Conservation (phyloP, 495 filamentous ascomycete species). For the Neurospora sp. region DNA sequence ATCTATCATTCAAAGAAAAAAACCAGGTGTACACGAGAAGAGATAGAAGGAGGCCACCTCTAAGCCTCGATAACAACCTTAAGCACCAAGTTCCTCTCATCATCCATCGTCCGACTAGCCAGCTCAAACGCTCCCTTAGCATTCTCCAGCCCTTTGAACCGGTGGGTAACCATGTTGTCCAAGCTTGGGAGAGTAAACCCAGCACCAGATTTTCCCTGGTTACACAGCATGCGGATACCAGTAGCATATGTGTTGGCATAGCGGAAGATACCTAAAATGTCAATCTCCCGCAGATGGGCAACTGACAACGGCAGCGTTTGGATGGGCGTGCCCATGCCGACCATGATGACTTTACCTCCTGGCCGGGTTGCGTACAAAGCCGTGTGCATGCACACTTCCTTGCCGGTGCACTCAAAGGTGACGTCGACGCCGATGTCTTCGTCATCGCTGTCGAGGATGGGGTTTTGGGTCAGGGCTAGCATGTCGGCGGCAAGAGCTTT, state of each 20-base stretch:
- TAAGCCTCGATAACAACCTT: slow-evolving; percentile 71
- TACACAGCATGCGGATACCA: slow-evolving; percentile 60
- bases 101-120: slow-evolving; percentile 72
- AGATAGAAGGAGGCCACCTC: not conserved
- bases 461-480: slow-evolving; percentile 33
- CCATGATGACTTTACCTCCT: slow-evolving; percentile 74
- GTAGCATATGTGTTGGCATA: slow-evolving; percentile 81
- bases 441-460: slow-evolving; percentile 26
- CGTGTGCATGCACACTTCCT: slow-evolving; percentile 76
- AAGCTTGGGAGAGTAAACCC: slow-evolving; percentile 51
- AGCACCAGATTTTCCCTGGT: slow-evolving; percentile 35
- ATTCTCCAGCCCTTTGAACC: slow-evolving; percentile 53
- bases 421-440: slow-evolving; percentile 59
- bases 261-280: slow-evolving; percentile 85
- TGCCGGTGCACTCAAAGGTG: slow-evolving; percentile 87
- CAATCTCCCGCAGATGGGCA: slow-evolving; percentile 78
- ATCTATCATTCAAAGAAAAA: not conserved
- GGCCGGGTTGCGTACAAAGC: slow-evolving; percentile 72
- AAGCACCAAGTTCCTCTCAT: slow-evolving; percentile 64
- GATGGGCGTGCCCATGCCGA: slow-evolving; percentile 90
- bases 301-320: slow-evolving; percentile 79
- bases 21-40: not conserved
- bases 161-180: slow-evolving; percentile 67
- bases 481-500: slow-evolving; percentile 46
- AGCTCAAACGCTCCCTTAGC: slow-evolving; percentile 66